These are phyloP conservation scores for Boletus speciosus DNA, from an alignment of 768 basidiomycete species.

Conservation along the genomic window DNA sequence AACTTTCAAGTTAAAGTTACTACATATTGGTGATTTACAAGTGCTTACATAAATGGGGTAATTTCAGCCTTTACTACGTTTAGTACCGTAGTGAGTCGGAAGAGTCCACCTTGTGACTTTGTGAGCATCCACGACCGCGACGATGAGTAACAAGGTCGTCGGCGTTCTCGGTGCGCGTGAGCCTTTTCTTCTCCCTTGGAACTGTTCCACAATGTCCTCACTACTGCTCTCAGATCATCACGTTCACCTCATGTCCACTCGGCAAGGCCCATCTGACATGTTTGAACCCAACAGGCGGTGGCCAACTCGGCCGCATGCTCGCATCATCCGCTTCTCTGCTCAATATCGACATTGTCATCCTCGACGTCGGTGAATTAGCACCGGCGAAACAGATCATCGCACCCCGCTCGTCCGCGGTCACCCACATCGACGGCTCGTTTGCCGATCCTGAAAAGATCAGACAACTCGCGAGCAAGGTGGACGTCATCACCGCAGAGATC, in stretches of 20 bases:
- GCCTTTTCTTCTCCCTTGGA: background rate
- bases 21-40: background rate
- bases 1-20: too few relatives aligned
- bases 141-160: slow-evolving; percentile 26
- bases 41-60: background rate
- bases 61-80: too few relatives aligned
- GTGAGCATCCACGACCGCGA: background rate
- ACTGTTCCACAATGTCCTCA: slow-evolving; percentile 3
- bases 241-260: background rate
- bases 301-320: slow-evolving; percentile 97
- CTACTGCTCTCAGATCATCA: slow-evolving; percentile 7
- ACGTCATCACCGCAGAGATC: slow-evolving; percentile 92
- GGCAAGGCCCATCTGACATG: background rate
- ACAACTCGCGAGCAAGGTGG: slow-evolving; percentile 73
- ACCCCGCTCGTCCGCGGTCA: slow-evolving; percentile 43
- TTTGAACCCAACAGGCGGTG: slow-evolving; percentile 62
- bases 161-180: slow-evolving; percentile 33
- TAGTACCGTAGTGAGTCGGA: too few relatives aligned
- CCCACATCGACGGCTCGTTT: slow-evolving; percentile 89
- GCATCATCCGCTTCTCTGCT: slow-evolving; percentile 85
- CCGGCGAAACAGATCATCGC: slow-evolving; percentile 89
- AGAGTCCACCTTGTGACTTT: background rate
- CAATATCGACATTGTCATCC: slow-evolving; percentile 77
- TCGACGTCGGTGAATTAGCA: slow-evolving; percentile 74
- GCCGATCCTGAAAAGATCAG: slow-evolving; percentile 73